Percentiles rank a stretch among this genome's conserved stretches.
phyloP scores from a whole-genome alignment of 2,329 filamentous ascomycete genomes.

The Trichoderma guizhouense region DNA sequence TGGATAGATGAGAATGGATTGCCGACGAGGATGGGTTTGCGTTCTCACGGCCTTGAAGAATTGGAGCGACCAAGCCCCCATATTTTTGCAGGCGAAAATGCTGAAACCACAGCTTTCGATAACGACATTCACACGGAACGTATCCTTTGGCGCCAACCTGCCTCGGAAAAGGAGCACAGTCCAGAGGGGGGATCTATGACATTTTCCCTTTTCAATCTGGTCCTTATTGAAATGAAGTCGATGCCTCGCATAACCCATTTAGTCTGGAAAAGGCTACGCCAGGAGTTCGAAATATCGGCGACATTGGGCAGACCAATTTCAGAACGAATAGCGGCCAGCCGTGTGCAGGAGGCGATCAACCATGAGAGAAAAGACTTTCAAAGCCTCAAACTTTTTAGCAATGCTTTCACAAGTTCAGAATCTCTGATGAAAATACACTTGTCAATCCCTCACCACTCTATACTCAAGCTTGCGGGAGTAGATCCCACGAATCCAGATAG shows the following conservation, averaged over 20 bases:
- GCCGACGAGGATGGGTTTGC: neutral
- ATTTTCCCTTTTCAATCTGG: neutral
- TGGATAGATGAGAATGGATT: neutral
- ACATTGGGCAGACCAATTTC: neutral
- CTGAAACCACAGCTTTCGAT: rapidly evolving
- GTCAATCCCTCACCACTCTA: neutral
- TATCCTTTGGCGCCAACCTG: neutral
- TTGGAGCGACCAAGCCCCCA: neutral
- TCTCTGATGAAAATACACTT: neutral
- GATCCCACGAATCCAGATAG: neutral
- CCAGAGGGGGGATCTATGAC: neutral
- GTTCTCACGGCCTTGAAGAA: neutral
- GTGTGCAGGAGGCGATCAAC: neutral
- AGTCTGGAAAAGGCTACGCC: neutral
- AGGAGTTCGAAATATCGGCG: rapidly evolving
- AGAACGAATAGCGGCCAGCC: neutral
- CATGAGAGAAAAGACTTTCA: neutral
- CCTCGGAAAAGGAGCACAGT: neutral
- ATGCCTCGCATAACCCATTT: neutral
- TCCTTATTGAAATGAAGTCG: rapidly evolving
- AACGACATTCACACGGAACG: neutral
- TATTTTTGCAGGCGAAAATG: neutral
- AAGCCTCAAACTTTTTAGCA: neutral
- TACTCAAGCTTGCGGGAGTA: neutral
- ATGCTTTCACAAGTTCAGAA: neutral